These are phyloP conservation scores for Erythrobasidium yunnanense DNA, from an alignment of 768 basidiomycete species.

Conservation along the genomic window DNA sequence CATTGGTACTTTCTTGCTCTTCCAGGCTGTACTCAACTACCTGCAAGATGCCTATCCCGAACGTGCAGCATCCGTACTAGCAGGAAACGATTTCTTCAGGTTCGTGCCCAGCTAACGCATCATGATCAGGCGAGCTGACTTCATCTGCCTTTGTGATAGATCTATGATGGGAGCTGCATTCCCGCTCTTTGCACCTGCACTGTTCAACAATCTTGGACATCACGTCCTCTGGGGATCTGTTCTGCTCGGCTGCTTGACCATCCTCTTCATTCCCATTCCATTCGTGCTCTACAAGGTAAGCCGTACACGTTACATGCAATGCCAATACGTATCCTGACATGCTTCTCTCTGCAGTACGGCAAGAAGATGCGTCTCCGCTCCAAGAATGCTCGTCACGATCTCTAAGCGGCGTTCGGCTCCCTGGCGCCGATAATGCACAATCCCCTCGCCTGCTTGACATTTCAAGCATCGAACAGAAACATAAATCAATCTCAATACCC, in stretches of 20 bases:
- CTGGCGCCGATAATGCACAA: too few relatives aligned
- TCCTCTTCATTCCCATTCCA: conserved; percentile 28
- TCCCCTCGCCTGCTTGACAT: too few relatives aligned
- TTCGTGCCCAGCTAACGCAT: too few relatives aligned
- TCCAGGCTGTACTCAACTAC: conserved; percentile 27
- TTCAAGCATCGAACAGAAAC: too few relatives aligned
- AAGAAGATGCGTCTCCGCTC: not conserved
- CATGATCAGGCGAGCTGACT: too few relatives aligned
- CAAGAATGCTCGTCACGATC: conserved; percentile 22
- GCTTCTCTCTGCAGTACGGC: conserved; percentile 4
- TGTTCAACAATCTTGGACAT: conserved; percentile 23
- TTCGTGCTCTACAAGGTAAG: conserved; percentile 17
- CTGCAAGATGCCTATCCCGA: conserved; percentile 29
- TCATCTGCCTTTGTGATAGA: too few relatives aligned
- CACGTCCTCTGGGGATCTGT: conserved; percentile 21
- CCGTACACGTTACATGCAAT: not conserved
- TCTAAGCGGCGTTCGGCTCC: not conserved
- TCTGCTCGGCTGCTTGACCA: conserved; percentile 16
- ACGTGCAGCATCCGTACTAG: conserved; percentile 24
- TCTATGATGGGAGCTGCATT: conserved; percentile 25
- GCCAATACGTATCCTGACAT: not conserved
- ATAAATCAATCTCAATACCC: too few relatives aligned
- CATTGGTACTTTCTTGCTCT: conserved; percentile 26
- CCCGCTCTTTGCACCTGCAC: conserved; percentile 17
- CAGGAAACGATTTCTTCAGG: conserved; percentile 30